Evolutionary conservation across 805 yeast genomes (phyloP).

Genomic region (Candida sonorensis): DNA sequence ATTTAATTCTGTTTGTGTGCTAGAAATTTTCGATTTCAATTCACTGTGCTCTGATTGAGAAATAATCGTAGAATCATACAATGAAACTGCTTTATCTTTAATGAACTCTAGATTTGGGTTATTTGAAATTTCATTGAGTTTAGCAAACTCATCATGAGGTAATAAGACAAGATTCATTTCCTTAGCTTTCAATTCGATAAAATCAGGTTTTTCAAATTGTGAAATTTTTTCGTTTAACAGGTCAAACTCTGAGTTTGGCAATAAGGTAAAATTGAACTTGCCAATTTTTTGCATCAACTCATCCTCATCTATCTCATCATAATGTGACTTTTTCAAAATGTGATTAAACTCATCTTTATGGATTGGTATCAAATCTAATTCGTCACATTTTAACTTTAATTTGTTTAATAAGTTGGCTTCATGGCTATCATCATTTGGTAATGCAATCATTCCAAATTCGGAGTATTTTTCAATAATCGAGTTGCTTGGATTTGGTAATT

Average conservation of each 20-base stretch:
- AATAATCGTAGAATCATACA: too few relatives aligned
- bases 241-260: conserved; percentile 6
- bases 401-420: conserved; percentile 7
- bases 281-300: conserved; percentile 12
- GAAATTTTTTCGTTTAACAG: too few relatives aligned
- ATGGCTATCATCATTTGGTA: conserved; percentile 18
- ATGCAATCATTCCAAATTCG: conserved; percentile 19
- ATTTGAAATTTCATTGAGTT: too few relatives aligned
- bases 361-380: conserved; percentile 15
- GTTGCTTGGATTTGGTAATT: conserved; percentile 3
- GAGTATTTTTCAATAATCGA: conserved; percentile 20
- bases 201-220: too few relatives aligned
- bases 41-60: too few relatives aligned
- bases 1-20: too few relatives aligned
- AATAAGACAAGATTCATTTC: too few relatives aligned
- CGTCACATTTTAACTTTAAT: conserved; percentile 9
- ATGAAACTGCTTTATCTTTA: too few relatives aligned
- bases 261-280: conserved; percentile 11
- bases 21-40: too few relatives aligned
- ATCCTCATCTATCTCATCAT: conserved; percentile 14
- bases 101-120: conserved; percentile 1
- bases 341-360: conserved; percentile 15
- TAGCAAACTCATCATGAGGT: too few relatives aligned
- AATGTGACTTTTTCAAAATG: conserved; percentile 15
- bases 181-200: too few relatives aligned